These are phyloP conservation scores for Talaromyces sp. DNA, from an alignment of 2,329 filamentous ascomycete genomes.

Conservation along the genomic window DNA sequence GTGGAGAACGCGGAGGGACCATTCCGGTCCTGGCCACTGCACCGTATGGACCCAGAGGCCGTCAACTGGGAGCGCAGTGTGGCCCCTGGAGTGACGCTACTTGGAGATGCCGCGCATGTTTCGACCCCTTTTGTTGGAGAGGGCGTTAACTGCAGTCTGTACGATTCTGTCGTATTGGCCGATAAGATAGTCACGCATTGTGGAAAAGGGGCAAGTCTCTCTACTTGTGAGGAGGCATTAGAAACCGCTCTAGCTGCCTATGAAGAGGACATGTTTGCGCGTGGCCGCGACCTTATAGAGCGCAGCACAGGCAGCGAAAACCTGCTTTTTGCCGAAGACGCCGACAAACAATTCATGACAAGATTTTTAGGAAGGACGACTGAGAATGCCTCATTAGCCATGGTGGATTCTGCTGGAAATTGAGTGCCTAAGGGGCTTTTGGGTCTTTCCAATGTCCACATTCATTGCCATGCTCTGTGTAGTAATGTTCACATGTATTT, in stretches of 20 bases:
- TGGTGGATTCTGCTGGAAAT: no score
- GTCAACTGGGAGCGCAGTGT: conserved; percentile 16
- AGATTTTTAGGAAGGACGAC: no score
- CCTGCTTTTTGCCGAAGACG: not conserved
- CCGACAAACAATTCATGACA: not conserved
- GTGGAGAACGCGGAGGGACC: conserved; percentile 14
- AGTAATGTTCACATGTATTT: no score
- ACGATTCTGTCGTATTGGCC: conserved; percentile 19
- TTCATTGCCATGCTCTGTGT: no score
- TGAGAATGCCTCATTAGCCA: no score
- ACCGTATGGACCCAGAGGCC: conserved; percentile 15
- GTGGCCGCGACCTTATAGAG: conserved; percentile 12
- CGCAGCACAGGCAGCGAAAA: not conserved
- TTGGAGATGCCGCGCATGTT: conserved; percentile 25
- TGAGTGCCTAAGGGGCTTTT: no score
- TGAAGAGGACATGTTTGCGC: conserved; percentile 20
- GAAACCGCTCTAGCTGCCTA: conserved; percentile 18
- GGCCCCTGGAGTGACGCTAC: conserved; percentile 19
- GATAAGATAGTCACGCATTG: conserved; percentile 1
- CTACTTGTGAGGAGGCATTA: conserved; percentile 3
- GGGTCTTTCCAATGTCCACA: no score
- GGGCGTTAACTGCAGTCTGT: conserved; percentile 27
- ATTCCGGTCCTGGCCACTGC: conserved; percentile 20
- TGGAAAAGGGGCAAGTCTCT: not conserved
- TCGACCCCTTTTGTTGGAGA: conserved; percentile 16